These are phyloP conservation scores for Pistacia integerrima DNA, from an alignment of 345 rosid species.

Conservation along the genomic window DNA sequence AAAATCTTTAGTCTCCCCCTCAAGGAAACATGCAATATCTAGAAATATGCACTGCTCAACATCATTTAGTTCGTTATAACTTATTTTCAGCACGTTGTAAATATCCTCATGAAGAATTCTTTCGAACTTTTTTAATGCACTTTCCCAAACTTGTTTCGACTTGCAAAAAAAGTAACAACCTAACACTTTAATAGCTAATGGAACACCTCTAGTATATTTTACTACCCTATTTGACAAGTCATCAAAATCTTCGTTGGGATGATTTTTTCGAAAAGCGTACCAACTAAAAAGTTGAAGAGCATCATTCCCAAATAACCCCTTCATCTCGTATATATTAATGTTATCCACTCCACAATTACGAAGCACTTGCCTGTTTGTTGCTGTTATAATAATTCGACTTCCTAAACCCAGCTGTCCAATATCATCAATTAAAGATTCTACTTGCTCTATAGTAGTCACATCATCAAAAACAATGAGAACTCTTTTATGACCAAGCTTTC, in stretches of 20 bases:
- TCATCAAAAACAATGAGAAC: constrained; percentile 28
- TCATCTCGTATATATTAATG: background rate
- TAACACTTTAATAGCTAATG: constrained; percentile 17
- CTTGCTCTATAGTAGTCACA: constrained; percentile 4
- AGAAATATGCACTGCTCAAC: constrained; percentile 35
- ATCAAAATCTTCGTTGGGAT: background rate
- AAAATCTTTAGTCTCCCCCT: constrained; percentile 16
- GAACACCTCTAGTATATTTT: constrained; percentile 18
- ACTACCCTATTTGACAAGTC: background rate
- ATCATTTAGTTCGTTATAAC: constrained; percentile 16
- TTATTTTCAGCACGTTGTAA: constrained; percentile 4
- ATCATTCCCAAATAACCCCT: background rate
- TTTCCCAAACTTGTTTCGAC: constrained; percentile 4
- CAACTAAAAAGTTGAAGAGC: constrained; percentile 19
- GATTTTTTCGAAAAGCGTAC: constrained; percentile 13
- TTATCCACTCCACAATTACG: background rate
- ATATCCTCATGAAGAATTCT: background rate
- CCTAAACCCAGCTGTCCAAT: constrained; percentile 2
- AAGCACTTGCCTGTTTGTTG: constrained; percentile 18
- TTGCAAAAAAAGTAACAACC: background rate
- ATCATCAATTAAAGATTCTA: background rate
- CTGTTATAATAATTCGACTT: constrained; percentile 22
- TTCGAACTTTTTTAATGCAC: background rate
- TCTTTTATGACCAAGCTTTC: background rate
- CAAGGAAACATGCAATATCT: constrained; percentile 49